Base-by-base conservation (phyloP, 768 basidiomycete species). In the Hemileccinum rubropunctum region DNA sequence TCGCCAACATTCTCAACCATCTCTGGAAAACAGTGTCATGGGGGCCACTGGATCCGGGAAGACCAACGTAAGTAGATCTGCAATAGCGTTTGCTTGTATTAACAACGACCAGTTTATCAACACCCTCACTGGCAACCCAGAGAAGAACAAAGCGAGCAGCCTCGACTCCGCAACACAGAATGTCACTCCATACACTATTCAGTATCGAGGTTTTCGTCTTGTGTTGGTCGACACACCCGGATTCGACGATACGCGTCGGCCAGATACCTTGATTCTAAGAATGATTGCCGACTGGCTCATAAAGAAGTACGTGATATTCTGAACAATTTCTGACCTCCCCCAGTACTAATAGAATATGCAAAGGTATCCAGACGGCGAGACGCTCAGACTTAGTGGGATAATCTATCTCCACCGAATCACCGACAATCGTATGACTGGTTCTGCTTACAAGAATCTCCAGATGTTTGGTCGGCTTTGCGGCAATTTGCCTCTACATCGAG, bases 361-460 rank as follows among this genome's bases (percentile, higher is more conserved):
- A 51, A 61, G 59, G 15, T 52, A 61, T 28, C 4, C 53, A 26
- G 9, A 9, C 26, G 45, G 38, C 3, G 10, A 8, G 4, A 35
- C 23, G 1, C 42, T 49, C 39, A 63, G 50, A 11, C 43, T 67
- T 4, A 43, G 57, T 17, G 74, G 73, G 9, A 54, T 73, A 30
- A 47, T 71, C 18, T 71, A 71, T 48, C 36, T 68, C 23, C 23
- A 23, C 23, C 23, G 23, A 23, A 23, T 23, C 23, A 23, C 23
- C 23, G 23, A 23, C 23, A 23, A 23, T 23, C 23, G 23, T 23
- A 23, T 23, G 23, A 3, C 23, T 23, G 23, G 23, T 23, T 23
- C 23, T 23, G 23, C 23, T 23, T 23, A 23, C 23, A 23, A 23
- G 23, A 23, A 23, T 23, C 23, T 23, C 23, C 23, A 23, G 23